Evolutionary conservation across 75 land plant species (phyloP), one percentile per base, ranked within the genome.

Genomic region (Pinus tabuliformis): DNA sequence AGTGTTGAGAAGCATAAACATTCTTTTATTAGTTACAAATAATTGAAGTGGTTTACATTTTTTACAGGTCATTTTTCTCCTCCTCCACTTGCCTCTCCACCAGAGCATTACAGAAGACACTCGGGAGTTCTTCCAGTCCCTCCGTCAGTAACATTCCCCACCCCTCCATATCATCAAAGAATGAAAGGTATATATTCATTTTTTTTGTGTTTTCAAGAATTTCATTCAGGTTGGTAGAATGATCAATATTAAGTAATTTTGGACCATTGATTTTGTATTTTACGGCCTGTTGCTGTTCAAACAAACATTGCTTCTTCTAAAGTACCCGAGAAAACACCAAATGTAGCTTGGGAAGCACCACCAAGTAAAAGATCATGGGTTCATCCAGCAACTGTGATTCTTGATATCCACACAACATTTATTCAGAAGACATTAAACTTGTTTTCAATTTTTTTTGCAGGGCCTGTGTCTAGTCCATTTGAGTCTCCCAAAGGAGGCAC

Each of bases 281-380:
- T 37, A 66, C 49, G 70, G 33, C 70, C 70, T 3, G 20, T 45
- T 18, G 45, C 21, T 36, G 14, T 49, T 66, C 70, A 49, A 36
- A 39, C 20, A 39, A 66, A 7, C 49, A 66, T 36, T 66, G 70
- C 70, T 66, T 66, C 70, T 66, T 66, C 70, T 8, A 39, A 66
- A 39, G 21, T 49, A 66, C 70, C 70, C 49, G 37, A 66, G 49
- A 66, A 17, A 21, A 39, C 39, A 45, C 49, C 2, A 66, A 66
- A 12, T 33, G n/a, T 66, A 66, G 3, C 18, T 66, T 45, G n/a
- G 39, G 52, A 21, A 66, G 18, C 45, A 39, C 70, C 70, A 39
- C 45, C 42, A 17, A 39, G 3, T 39, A 39, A 66, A 66, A 66
- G 21, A 66, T 36, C 70, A 37, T 36, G 70, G 70, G 39, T 16